phyloP scores from a whole-genome alignment of 345 rosid genomes.

The Dimocarpus longan region DNA sequence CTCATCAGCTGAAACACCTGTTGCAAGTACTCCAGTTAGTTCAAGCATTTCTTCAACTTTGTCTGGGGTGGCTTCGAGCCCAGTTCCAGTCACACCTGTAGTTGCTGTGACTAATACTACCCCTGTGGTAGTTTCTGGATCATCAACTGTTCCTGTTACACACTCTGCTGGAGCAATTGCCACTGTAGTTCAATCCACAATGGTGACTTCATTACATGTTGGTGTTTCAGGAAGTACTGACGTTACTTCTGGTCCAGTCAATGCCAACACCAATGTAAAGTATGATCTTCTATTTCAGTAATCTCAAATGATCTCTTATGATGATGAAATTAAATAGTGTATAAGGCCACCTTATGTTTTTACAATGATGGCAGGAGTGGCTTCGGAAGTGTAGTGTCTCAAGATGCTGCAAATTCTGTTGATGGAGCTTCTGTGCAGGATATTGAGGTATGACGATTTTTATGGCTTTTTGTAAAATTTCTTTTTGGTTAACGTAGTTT shows the following conservation, averaged over 20 bases:
- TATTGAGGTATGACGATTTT: constrained; percentile 53
- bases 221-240: constrained; percentile 39
- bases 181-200: constrained; percentile 34
- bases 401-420: constrained; percentile 37
- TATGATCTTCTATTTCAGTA: constrained; percentile 35
- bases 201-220: constrained; percentile 34
- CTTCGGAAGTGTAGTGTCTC: constrained; percentile 43
- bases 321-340: not conserved
- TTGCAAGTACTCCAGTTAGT: constrained; percentile 43
- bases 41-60: constrained; percentile 42
- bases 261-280: constrained; percentile 47
- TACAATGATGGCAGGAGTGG: constrained; percentile 38
- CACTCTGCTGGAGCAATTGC: constrained; percentile 33
- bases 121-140: constrained; percentile 44
- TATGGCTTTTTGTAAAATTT: constrained; percentile 13
- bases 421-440: constrained; percentile 57
- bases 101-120: constrained; percentile 43
- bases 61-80: constrained; percentile 59
- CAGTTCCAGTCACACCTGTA: constrained; percentile 51
- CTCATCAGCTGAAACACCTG: constrained; percentile 43
- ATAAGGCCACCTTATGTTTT: constrained; percentile 10
- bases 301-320: constrained; percentile 10
- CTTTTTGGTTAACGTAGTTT: not conserved
- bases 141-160: constrained; percentile 44
- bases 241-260: constrained; percentile 34